phyloP scores from a whole-genome alignment of 306 rosid genomes.

The Vicia sativa region DNA sequence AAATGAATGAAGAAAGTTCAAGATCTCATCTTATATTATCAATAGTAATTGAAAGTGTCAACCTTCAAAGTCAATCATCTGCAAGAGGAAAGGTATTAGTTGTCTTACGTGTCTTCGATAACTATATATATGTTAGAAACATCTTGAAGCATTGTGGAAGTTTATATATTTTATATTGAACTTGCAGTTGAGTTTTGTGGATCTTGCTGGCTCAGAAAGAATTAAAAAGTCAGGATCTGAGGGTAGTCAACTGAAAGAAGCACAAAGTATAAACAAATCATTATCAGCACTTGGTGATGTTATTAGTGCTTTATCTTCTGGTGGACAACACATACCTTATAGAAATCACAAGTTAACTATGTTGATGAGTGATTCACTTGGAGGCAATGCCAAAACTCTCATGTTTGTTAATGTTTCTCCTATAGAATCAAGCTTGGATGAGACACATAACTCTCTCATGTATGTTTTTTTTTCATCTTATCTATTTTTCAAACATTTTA shows the following conservation, averaged over 20 bases:
- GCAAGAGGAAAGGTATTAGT: constrained; percentile 86
- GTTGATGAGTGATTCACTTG: constrained; percentile 97
- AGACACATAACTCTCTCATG: constrained; percentile 87
- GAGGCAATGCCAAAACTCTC: constrained; percentile 94
- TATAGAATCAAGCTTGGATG: constrained; percentile 81
- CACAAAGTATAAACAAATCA: constrained; percentile 96
- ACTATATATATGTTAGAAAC: neutral
- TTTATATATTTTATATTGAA: neutral
- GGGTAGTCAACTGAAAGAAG: constrained; percentile 91
- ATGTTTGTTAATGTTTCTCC: constrained; percentile 98
- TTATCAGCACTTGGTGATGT: constrained; percentile 97
- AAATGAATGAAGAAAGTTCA: constrained; percentile 93
- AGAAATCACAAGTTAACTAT: constrained; percentile 93
- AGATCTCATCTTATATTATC: constrained; percentile 92
- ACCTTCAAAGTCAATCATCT: constrained; percentile 89
- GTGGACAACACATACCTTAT: constrained; percentile 90
- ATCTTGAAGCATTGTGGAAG: no score
- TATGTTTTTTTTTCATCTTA: constrained; percentile 40
- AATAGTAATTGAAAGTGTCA: constrained; percentile 78
- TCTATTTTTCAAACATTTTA: neutral
- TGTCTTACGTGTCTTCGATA: constrained; percentile 3
- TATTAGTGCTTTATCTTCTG: constrained; percentile 80
- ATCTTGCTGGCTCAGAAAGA: constrained; percentile 97
- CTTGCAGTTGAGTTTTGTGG: constrained; percentile 89
- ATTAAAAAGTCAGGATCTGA: constrained; percentile 90